Percentiles rank a stretch among this genome's conserved stretches.
These are phyloP conservation scores for Trypanosoma cruzi DNA, from an alignment of 208 protist genomes.

Conservation along the genomic window DNA sequence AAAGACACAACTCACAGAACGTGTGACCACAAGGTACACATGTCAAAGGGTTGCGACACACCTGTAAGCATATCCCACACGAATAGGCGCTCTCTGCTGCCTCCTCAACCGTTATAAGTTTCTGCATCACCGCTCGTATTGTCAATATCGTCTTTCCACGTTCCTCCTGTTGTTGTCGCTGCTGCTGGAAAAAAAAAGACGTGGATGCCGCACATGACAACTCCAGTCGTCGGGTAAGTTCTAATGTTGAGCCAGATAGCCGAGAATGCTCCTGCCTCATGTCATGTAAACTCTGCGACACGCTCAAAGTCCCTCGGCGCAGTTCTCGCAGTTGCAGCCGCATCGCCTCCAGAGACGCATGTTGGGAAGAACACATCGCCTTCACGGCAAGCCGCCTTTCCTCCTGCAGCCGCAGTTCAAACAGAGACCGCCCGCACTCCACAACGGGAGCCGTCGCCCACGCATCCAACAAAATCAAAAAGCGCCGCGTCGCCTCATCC, in stretches of 20 bases:
- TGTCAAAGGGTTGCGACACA: conserved; percentile 53
- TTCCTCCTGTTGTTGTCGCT: conserved; percentile 9
- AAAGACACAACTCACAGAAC: conserved; percentile 70
- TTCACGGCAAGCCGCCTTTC: neutral
- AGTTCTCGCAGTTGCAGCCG: neutral
- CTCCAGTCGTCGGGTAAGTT: neutral
- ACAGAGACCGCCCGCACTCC: neutral
- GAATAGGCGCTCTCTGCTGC: conserved; percentile 76
- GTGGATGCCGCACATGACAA: neutral
- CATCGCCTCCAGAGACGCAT: neutral
- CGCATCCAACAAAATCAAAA: neutral
- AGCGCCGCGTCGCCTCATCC: neutral
- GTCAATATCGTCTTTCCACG: conserved; percentile 7
- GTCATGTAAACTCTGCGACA: conserved; percentile 1
- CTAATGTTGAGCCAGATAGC: neutral
- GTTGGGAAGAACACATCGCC: neutral
- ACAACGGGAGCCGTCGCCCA: neutral
- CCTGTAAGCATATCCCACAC: conserved; percentile 71
- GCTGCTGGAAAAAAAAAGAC: neutral
- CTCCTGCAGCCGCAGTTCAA: neutral
- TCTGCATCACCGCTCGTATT: conserved; percentile 16
- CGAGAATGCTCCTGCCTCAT: neutral
- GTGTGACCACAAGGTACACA: conserved; percentile 91
- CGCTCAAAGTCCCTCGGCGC: neutral
- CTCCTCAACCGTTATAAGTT: conserved; percentile 72